Evolutionary conservation across 1,284 basidiomycete genomes (phyloP), one percentile per base, ranked within the genome.

Genomic region (Lignosus rhinocerotis): DNA sequence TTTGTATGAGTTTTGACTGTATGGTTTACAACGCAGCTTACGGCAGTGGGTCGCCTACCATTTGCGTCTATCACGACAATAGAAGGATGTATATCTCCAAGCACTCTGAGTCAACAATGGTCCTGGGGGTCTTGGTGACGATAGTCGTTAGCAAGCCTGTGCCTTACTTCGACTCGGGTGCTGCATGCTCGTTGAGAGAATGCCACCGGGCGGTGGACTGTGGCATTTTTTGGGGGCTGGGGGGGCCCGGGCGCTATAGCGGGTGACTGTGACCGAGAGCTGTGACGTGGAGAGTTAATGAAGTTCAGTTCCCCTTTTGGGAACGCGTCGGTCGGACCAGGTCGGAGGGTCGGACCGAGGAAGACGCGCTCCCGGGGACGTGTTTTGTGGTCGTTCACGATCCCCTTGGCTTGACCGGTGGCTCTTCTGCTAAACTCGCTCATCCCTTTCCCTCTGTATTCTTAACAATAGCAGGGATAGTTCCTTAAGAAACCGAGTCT

Each of bases 301-400:
- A 25, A 25, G 25, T 25, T 25, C 25, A 12, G 8, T 10, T 55
- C 9, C 53, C 58, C 38, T 39, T 52, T 21, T 33, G 5, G 54
- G 58, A 41, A 50, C 59, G 59, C 59, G 59, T 51, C 43, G 16
- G 31, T 10, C 53, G 51, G 58, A n/a, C n/a, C n/a, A n/a, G n/a
- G n/a, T n/a, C n/a, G n/a, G n/a, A n/a, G n/a, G n/a, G n/a, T n/a
- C n/a, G n/a, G n/a, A n/a, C n/a, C n/a, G n/a, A n/a, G n/a, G 25
- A 47, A 33, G 42, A 42, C 39, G 39, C 46, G 56, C 47, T 6
- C 16, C 16, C 46, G 46, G 4, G 25, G 25, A 25, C 25, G 2
- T 30, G 2, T 41, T 25, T 45, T 53, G 48, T 34, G 17, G 19
- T 46, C 32, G 14, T 30, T 31, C 43, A 12, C 16, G 10, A 45